These are phyloP conservation scores for Chlamydomonas urium DNA, from an alignment of 139 green algal genomes.

Conservation along the genomic window DNA sequence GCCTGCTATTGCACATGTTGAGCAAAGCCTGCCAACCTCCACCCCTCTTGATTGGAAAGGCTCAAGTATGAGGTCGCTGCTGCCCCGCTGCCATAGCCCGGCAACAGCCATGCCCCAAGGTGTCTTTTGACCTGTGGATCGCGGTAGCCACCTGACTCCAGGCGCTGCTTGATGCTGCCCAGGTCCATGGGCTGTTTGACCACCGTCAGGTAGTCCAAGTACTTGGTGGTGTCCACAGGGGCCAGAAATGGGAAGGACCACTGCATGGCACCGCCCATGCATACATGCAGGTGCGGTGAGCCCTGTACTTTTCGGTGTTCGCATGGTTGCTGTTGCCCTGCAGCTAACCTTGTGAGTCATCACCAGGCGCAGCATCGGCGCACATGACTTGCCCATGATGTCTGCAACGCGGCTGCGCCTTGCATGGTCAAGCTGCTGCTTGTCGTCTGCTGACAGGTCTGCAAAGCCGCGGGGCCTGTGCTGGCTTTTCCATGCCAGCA, in stretches of 20 bases:
- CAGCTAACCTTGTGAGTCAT: slow-evolving; percentile 27
- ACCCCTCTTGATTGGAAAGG: too few relatives aligned
- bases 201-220: slow-evolving; percentile 66
- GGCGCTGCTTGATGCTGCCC: slow-evolving; percentile 58
- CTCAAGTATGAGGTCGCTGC: neutral
- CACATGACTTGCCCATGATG: slow-evolving; percentile 18
- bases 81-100: too few relatives aligned
- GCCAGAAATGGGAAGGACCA: slow-evolving; percentile 80
- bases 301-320: neutral
- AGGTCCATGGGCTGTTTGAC: slow-evolving; percentile 75
- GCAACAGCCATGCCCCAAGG: too few relatives aligned
- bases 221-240: slow-evolving; percentile 73
- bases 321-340: neutral
- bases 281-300: neutral
- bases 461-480: slow-evolving; percentile 7
- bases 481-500: slow-evolving; percentile 24
- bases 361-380: slow-evolving; percentile 16
- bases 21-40: neutral
- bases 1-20: neutral
- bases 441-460: slow-evolving; percentile 28
- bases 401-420: slow-evolving; percentile 17
- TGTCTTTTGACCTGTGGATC: slow-evolving; percentile 50
- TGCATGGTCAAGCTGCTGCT: slow-evolving; percentile 17
- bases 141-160: slow-evolving; percentile 56
- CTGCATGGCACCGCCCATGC: slow-evolving; percentile 29